Percentiles rank a stretch among this genome's conserved stretches.
These are phyloP conservation scores for Fusarium avenaceum DNA, from an alignment of 2,329 filamentous ascomycete species.

Conservation along the genomic window DNA sequence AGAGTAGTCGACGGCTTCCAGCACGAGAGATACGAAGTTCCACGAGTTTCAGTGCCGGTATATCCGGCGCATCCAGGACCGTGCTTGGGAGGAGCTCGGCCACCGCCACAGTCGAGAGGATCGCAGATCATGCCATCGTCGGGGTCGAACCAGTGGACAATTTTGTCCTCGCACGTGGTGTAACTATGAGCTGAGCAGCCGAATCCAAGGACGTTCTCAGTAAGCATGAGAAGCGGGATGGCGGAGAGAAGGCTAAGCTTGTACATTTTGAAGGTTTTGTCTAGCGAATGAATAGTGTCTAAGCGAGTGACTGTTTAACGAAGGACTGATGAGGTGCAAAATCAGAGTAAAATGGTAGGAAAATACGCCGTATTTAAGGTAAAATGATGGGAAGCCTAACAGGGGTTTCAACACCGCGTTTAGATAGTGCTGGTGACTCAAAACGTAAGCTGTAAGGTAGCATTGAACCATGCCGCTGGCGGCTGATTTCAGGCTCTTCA, in stretches of 20 bases:
- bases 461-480: not conserved
- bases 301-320: slow-evolving; percentile 15
- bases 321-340: not conserved
- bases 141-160: slow-evolving; percentile 60
- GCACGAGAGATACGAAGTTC: slow-evolving; percentile 36
- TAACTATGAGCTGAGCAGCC: slow-evolving; percentile 35
- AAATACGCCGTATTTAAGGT: not conserved
- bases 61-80: slow-evolving; percentile 63
- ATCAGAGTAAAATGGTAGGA: fast-evolving
- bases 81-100: slow-evolving; percentile 64
- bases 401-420: not conserved
- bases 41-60: slow-evolving; percentile 52
- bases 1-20: slow-evolving; percentile 32
- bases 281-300: not conserved
- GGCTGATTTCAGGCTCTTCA: slow-evolving; percentile 1
- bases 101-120: slow-evolving; percentile 67
- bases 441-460: not conserved
- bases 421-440: not conserved
- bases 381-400: not conserved
- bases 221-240: slow-evolving; percentile 25
- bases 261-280: slow-evolving; percentile 18
- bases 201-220: slow-evolving; percentile 24
- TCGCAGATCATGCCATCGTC: slow-evolving; percentile 66
- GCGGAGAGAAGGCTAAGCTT: not conserved
- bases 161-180: slow-evolving; percentile 41